Conservation (phyloP, 768 basidiomycete species). For the Kwoniella bestiolae region DNA sequence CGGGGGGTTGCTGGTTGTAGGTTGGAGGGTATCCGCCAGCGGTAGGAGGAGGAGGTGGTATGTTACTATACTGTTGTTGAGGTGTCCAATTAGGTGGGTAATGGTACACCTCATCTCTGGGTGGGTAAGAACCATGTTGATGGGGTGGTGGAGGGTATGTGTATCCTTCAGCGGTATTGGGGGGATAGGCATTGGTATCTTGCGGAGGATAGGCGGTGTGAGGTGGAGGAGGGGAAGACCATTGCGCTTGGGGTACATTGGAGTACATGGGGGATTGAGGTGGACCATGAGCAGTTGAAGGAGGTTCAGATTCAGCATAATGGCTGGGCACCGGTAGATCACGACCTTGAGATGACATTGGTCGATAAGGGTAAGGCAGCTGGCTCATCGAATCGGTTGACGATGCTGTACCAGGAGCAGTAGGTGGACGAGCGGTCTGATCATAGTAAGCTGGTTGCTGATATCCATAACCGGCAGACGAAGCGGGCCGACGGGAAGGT, state of each 20-base stretch:
- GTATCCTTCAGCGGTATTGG: slow-evolving; percentile 28
- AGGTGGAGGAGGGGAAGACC: slow-evolving; percentile 47
- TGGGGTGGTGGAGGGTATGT: slow-evolving; percentile 30
- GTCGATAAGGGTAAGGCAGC: slow-evolving; percentile 47
- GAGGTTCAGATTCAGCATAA: slow-evolving; percentile 52
- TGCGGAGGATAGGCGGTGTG: slow-evolving; percentile 33
- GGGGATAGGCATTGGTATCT: slow-evolving; percentile 33
- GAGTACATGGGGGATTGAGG: slow-evolving; percentile 45
- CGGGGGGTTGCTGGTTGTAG: slow-evolving; percentile 26
- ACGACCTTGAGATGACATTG: slow-evolving; percentile 50
- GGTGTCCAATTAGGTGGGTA: slow-evolving; percentile 29
- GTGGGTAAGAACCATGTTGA: slow-evolving; percentile 21
- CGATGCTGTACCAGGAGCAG: slow-evolving; percentile 34
- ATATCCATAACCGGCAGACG: slow-evolving; percentile 38
- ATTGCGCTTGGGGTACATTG: slow-evolving; percentile 27
- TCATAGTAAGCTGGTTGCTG: slow-evolving; percentile 40
- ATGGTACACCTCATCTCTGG: slow-evolving; percentile 26
- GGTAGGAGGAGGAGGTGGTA: slow-evolving; percentile 32
- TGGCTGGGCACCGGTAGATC: slow-evolving; percentile 46
- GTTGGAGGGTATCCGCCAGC: slow-evolving; percentile 21
- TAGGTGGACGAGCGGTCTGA: slow-evolving; percentile 23
- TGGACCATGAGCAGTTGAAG: slow-evolving; percentile 48
- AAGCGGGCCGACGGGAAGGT: slow-evolving; percentile 41
- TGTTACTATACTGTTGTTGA: slow-evolving; percentile 22
- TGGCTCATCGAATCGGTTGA: slow-evolving; percentile 34